Evolutionary conservation across 2,329 filamentous ascomycete genomes (phyloP).

Genomic region (Claviceps monticola): DNA sequence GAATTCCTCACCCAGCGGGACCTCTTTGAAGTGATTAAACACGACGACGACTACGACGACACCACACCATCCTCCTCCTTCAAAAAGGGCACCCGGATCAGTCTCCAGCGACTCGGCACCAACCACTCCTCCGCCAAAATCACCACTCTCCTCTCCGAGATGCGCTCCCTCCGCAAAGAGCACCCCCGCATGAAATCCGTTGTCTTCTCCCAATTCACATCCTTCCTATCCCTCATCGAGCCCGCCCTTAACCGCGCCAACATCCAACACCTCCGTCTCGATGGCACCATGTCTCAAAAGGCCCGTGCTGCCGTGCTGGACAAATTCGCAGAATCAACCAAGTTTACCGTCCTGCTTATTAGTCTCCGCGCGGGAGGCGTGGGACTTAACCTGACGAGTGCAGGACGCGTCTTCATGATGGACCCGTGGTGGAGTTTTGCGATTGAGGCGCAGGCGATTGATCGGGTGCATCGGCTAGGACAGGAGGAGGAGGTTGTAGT

Average conservation of each 20-base stretch:
- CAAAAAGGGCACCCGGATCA: constrained; percentile 34
- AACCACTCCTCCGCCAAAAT: constrained; percentile 79
- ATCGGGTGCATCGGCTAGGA: constrained; percentile 94
- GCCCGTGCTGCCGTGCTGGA: constrained; percentile 62
- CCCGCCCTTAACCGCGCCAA: constrained; percentile 59
- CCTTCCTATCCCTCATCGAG: constrained; percentile 83
- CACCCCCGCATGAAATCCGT: constrained; percentile 70
- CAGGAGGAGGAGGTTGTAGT: constrained; percentile 79
- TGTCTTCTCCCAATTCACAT: constrained; percentile 95
- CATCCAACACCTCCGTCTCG: constrained; percentile 73
- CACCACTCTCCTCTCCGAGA: constrained; percentile 59
- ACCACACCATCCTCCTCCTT: constrained; percentile 12
- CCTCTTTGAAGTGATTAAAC: constrained; percentile 80
- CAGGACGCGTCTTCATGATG: constrained; percentile 94
- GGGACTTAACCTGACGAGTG: constrained; percentile 80
- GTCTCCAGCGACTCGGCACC: constrained; percentile 44
- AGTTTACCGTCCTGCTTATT: constrained; percentile 64
- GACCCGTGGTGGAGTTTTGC: constrained; percentile 99
- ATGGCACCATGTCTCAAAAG: constrained; percentile 82
- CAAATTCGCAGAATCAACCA: constrained; percentile 48
- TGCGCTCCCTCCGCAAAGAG: constrained; percentile 53
- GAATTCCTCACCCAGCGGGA: constrained; percentile 70
- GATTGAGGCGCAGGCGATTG: constrained; percentile 91
- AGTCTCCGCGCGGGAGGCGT: constrained; percentile 85
- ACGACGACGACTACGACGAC: constrained; percentile 41